Percentiles rank a stretch among this genome's conserved stretches.
Evolutionary conservation across 2,329 filamentous ascomycete genomes (phyloP).

Genomic region (Sporothrix pseudoabietina): DNA sequence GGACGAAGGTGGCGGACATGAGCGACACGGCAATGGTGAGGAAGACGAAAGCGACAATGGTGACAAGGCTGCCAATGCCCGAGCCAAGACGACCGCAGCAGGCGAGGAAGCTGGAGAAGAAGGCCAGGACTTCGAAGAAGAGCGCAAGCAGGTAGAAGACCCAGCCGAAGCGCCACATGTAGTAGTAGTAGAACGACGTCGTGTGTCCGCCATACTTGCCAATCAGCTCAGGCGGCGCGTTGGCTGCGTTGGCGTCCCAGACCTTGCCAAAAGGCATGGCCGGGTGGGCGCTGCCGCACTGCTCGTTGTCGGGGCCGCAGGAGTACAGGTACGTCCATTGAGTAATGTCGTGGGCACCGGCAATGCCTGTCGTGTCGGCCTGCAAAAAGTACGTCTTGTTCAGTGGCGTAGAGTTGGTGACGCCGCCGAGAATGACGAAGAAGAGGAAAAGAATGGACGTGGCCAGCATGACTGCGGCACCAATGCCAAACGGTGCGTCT

Average conservation of each 20-base stretch:
- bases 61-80: slow-evolving; percentile 63
- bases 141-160: slow-evolving; percentile 85
- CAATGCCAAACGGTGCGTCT: slow-evolving; percentile 49
- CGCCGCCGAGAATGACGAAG: slow-evolving; percentile 61
- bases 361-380: slow-evolving; percentile 73
- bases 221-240: slow-evolving; percentile 50
- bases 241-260: slow-evolving; percentile 54
- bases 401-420: slow-evolving; percentile 57
- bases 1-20: slow-evolving; percentile 73
- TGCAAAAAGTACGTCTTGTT: slow-evolving; percentile 83
- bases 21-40: slow-evolving; percentile 66
- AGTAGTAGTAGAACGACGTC: slow-evolving; percentile 67
- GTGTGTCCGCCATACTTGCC: slow-evolving; percentile 58
- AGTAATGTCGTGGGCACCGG: slow-evolving; percentile 65
- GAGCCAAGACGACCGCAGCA: slow-evolving; percentile 71
- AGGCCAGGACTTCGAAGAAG: slow-evolving; percentile 71
- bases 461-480: slow-evolving; percentile 53
- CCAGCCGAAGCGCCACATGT: slow-evolving; percentile 89
- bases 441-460: slow-evolving; percentile 57
- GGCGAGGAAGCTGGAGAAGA: slow-evolving; percentile 69
- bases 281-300: slow-evolving; percentile 65
- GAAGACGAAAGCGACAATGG: slow-evolving; percentile 67
- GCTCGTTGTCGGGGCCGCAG: slow-evolving; percentile 64
- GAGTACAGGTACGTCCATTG: slow-evolving; percentile 93
- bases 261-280: slow-evolving; percentile 74